Evolutionary conservation across 352 stramenopile genomes (phyloP), one percentile per base, ranked within the genome.

Genomic region (Phytophthora parvispora): DNA sequence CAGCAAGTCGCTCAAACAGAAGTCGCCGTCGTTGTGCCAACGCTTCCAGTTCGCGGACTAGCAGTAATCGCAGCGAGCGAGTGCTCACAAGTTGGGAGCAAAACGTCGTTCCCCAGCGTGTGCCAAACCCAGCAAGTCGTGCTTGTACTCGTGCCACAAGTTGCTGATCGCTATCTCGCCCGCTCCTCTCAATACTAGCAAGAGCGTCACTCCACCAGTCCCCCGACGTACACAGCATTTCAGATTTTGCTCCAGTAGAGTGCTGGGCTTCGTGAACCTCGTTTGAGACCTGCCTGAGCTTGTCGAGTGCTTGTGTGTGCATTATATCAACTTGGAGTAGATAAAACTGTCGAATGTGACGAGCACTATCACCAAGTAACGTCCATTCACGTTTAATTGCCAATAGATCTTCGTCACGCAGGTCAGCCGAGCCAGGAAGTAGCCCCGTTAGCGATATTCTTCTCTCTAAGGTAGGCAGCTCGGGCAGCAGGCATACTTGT

Each of bases 181-280:
- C 57, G 10, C 56, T 59, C 18, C 63, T 53, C 34, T 88, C 69
- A 2, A 91, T 56, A 0, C 76, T 47, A 6, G 61, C 57, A 20
- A 92, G 58, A 20, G 78, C 83, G 7, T 81, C 60, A 16, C 74
- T 70, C 84, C 84, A 92, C 84, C 84, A 92, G 13, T 64, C 56
- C 12, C 66, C 76, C 0, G 67, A 54, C 9, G 64, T 77, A 49
- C 80, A 92, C 24, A 92, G 43, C 57, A 83, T 60, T 42, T 50
- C 49, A 18, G 50, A 28, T 51, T 63, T 55, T 22, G 20, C 45
- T 20, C 36, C 20, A 51, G 31, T 24, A 28, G 24, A 29, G 3
- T 67, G 38, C 40, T 64, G 48, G 6, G 22, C 13, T 38, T 71
- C 47, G 16, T 70, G 38, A 16, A 83, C 52, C 27, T 27, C 27